phyloP scores from a whole-genome alignment of 805 yeast species.

The Kuraishia piskuri region DNA sequence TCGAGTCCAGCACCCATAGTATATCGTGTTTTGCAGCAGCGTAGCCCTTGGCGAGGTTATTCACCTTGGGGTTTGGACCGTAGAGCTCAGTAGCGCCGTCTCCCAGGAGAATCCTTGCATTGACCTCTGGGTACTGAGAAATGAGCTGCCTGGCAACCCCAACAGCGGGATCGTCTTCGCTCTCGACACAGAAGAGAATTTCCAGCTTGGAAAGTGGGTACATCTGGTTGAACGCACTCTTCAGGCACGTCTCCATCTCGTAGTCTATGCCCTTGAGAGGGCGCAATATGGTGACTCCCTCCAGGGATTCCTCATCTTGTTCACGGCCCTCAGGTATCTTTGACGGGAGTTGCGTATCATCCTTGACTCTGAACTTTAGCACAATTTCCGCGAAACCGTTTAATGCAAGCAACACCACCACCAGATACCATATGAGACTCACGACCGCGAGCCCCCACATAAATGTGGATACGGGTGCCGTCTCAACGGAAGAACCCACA shows the following conservation, averaged over 20 bases:
- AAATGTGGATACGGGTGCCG: background rate
- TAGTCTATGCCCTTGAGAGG: constrained; percentile 84
- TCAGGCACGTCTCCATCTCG: constrained; percentile 59
- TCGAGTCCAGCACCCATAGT: constrained; percentile 80
- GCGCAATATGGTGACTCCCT: constrained; percentile 69
- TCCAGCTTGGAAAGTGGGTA: constrained; percentile 57
- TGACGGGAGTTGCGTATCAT: background rate
- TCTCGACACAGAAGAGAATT: constrained; percentile 70
- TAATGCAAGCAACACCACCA: constrained; percentile 16
- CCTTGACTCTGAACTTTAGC: constrained; percentile 14
- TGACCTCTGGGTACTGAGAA: constrained; percentile 42
- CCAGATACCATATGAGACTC: constrained; percentile 19
- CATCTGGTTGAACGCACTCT: constrained; percentile 57
- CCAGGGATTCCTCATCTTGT: constrained; percentile 28
- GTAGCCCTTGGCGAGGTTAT: constrained; percentile 80
- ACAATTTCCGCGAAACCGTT: constrained; percentile 21
- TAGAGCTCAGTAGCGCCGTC: constrained; percentile 32
- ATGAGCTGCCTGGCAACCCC: constrained; percentile 45
- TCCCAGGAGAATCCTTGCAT: constrained; percentile 52
- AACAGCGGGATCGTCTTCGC: constrained; percentile 53
- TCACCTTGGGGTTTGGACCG: constrained; percentile 88
- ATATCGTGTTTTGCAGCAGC: constrained; percentile 58
- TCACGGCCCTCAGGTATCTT: constrained; percentile 12
- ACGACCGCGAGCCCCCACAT: constrained; percentile 8
- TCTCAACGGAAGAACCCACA: background rate